A percentile compares a stretch with the other conserved stretches of the same genome.
Conservation (phyloP, 2,329 filamentous ascomycete genomes). For the Macrophomina pseudophaseolina region DNA sequence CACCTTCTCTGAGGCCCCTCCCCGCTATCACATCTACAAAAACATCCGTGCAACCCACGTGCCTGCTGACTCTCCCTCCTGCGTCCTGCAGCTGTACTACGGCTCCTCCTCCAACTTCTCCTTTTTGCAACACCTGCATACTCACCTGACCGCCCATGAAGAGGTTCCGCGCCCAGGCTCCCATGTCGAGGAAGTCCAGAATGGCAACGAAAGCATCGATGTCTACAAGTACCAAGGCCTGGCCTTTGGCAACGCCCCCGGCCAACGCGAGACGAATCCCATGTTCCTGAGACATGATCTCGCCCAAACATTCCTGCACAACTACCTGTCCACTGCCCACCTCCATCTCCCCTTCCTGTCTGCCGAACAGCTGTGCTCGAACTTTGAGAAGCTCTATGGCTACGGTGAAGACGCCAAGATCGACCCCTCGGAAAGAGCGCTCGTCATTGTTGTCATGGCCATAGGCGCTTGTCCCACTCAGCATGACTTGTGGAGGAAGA, state of each 20-base stretch:
- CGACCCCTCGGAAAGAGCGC: constrained; percentile 21
- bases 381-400: constrained; percentile 25
- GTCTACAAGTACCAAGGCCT: constrained; percentile 27
- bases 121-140: constrained; percentile 26
- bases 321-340: constrained; percentile 19
- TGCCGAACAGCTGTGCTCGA: constrained; percentile 16
- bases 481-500: constrained; percentile 19
- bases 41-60: constrained; percentile 26
- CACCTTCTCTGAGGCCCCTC: constrained; percentile 19
- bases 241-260: constrained; percentile 21
- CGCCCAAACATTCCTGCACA: constrained; percentile 23
- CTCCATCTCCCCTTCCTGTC: constrained; percentile 16
- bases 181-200: constrained; percentile 23
- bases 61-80: constrained; percentile 22
- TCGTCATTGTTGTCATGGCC: constrained; percentile 24
- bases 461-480: constrained; percentile 23
- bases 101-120: constrained; percentile 28
- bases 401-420: constrained; percentile 19
- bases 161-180: constrained; percentile 12
- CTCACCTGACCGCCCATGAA: constrained; percentile 23
- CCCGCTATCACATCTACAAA: constrained; percentile 27
- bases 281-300: constrained; percentile 24
- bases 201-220: constrained; percentile 25
- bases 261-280: constrained; percentile 23
- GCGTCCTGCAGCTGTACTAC: constrained; percentile 27